Base-by-base conservation (phyloP, 345 rosid species). In the Arabidopsis arenosa region DNA sequence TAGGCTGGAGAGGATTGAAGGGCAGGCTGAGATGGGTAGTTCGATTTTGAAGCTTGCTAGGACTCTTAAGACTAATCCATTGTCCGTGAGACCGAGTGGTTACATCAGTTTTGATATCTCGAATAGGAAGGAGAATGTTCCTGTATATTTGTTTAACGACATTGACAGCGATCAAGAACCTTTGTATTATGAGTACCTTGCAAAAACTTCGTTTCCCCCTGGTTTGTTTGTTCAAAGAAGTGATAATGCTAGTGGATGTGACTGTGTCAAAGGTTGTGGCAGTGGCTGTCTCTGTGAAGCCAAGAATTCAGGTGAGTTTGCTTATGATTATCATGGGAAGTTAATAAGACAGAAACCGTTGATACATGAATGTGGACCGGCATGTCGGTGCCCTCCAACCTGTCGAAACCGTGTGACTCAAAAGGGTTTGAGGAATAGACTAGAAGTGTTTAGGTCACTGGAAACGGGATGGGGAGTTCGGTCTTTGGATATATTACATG, bases 391-490 rank as follows among this genome's bases (percentile, higher is more conserved):
- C 33, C 97, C 98, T 32, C 93, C 90, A 0, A 74, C 17, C 64
- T 95, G 99, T 55, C 79, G 91, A 40, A 95, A 90, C 68, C 90
- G 98, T 56, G 93, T 89, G 11, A 52, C 89, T 28, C 99, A 92
- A 68, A 84, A 73, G 61, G 99, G 99, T 66, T 54, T 87, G 80
- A 88, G 81, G 68, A 79, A 81, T 63, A 87, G 86, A 49, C 77
- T 92, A 70, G 99, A 95, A 77, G 89, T 95, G 66, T 95, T 92
- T 81, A 87, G 98, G 84, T 90, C 99, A 4, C 81, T 80, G 59
- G 91, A 90, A 82, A 91, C 97, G 0, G 96, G 98, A 17, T 95
- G 98, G 98, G 98, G 91, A 59, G 97, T 95, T 65, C 82, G 99
- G 79, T 87, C 90, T 68, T 79, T 95, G 80, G 94, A 95, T 79